Evolutionary conservation across 768 basidiomycete genomes (phyloP).

Genomic region (Phaffia australis): DNA sequence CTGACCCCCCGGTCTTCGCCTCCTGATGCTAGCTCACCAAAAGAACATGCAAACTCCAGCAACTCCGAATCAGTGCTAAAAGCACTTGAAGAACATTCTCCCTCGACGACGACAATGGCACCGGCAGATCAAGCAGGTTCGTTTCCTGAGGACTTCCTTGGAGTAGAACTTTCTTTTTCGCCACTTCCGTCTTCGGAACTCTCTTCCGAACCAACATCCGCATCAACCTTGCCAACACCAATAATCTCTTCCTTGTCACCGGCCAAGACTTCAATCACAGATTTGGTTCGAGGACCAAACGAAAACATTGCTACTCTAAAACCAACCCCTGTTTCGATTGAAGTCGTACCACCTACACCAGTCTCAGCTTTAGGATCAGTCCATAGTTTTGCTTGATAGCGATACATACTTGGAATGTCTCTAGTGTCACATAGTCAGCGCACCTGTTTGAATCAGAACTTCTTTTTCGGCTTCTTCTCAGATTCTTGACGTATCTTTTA

Average conservation of each 20-base stretch:
- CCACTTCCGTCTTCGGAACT: constrained; percentile 55
- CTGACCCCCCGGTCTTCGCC: too few species aligned
- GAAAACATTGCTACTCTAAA: neutral
- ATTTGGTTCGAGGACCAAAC: constrained; percentile 22
- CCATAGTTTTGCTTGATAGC: neutral
- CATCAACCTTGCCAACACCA: constrained; percentile 72
- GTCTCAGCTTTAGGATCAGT: neutral
- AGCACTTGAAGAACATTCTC: too few species aligned
- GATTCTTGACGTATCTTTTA: neutral
- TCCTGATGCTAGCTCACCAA: too few species aligned
- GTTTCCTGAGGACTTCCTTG: too few species aligned
- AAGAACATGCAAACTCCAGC: too few species aligned
- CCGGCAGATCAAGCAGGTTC: too few species aligned
- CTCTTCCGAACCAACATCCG: constrained; percentile 72
- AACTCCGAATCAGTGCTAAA: too few species aligned
- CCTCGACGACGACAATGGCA: too few species aligned
- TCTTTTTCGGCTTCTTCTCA: neutral
- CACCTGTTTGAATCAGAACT: constrained; percentile 27
- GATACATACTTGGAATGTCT: neutral
- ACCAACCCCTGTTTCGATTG: too few species aligned
- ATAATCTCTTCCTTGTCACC: constrained; percentile 56
- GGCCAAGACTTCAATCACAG: constrained; percentile 36
- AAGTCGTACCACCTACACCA: constrained; percentile 13
- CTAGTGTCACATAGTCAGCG: constrained; percentile 23
- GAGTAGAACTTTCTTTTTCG: constrained; percentile 24